Evolutionary conservation across 2,329 filamentous ascomycete species (phyloP).

Genomic region (Colletotrichum orchidophilum): DNA sequence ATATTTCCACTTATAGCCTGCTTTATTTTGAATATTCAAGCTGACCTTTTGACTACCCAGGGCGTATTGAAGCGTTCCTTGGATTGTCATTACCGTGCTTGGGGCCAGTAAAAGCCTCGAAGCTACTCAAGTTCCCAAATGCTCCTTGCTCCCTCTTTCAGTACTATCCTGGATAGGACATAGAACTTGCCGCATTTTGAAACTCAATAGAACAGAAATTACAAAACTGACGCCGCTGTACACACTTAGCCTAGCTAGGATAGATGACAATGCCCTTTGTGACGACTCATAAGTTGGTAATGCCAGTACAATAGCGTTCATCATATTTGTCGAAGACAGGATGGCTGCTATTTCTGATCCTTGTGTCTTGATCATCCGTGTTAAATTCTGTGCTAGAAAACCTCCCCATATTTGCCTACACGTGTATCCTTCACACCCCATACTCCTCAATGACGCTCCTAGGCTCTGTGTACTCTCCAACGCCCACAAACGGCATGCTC

Average conservation of each 20-base stretch:
- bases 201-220: background rate
- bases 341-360: background rate
- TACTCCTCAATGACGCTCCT: conserved; percentile 18
- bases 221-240: background rate
- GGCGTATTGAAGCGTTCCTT: background rate
- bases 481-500: conserved; percentile 37
- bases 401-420: background rate
- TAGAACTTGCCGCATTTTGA: background rate
- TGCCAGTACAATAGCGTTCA: background rate
- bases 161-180: background rate
- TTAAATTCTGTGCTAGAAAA: background rate
- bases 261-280: too few relatives aligned
- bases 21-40: background rate
- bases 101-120: background rate
- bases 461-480: conserved; percentile 9
- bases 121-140: background rate
- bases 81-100: background rate
- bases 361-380: background rate
- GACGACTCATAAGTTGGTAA: background rate
- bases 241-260: background rate
- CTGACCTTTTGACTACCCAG: background rate
- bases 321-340: background rate
- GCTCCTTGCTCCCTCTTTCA: background rate
- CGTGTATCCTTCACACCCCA: background rate
- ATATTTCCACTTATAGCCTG: rapidly evolving